Evolutionary conservation across 441 rosid species (phyloP).

Genomic region (Flueggea neowawraea): DNA sequence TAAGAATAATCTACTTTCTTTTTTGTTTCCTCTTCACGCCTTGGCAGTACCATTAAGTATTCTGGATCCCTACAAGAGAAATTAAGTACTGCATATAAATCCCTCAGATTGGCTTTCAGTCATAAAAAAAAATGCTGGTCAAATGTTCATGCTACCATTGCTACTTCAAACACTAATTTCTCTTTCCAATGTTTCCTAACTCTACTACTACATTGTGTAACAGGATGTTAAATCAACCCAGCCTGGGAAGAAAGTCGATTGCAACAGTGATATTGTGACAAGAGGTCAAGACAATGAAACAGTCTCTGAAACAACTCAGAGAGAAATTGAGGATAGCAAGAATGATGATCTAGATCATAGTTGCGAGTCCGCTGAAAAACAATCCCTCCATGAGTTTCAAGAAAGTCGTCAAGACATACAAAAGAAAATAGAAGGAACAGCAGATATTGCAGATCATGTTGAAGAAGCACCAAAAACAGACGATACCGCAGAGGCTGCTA

Average conservation of each 20-base stretch:
- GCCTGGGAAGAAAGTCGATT: conserved; percentile 18
- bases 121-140: neutral
- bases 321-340: conserved; percentile 19
- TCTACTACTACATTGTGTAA: conserved; percentile 20
- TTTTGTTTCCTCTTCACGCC: neutral
- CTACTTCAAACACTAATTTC: neutral
- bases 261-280: conserved; percentile 17
- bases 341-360: conserved; percentile 11
- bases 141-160: neutral
- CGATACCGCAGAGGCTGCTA: conserved; percentile 26
- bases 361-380: conserved; percentile 18
- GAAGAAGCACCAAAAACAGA: conserved; percentile 28
- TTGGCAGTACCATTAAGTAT: neutral
- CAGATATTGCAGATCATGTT: conserved; percentile 20
- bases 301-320: conserved; percentile 16
- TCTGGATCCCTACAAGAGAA: too few species aligned
- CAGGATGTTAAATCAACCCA: conserved; percentile 28
- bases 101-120: neutral
- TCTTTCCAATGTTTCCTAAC: neutral
- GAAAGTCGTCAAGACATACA: conserved; percentile 22
- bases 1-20: conserved; percentile 11
- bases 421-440: conserved; percentile 21
- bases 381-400: conserved; percentile 17
- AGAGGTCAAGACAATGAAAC: conserved; percentile 22
- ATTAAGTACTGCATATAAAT: too few species aligned